phyloP scores from a whole-genome alignment of 148 eudicot species.

The Chenopodium quinoa region DNA sequence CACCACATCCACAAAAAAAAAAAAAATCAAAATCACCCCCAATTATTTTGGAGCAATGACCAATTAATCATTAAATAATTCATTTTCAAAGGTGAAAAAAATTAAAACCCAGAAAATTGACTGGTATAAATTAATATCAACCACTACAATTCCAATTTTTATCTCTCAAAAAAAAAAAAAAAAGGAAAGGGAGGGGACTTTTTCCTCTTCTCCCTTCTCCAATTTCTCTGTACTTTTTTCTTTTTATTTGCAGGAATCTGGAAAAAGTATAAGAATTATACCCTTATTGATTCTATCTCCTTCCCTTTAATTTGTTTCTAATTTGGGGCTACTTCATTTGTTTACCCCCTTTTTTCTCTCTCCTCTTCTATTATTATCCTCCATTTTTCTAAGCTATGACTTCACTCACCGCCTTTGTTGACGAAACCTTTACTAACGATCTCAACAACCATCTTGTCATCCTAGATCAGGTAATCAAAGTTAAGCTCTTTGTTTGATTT shows the following conservation, averaged over 20 bases:
- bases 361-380: neutral
- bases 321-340: neutral
- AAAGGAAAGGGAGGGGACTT: neutral
- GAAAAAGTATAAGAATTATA: neutral
- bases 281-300: neutral
- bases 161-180: neutral
- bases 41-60: neutral
- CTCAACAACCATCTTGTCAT: slow-evolving; percentile 7
- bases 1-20: too few relatives aligned
- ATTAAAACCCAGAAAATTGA: too few relatives aligned
- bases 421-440: slow-evolving; percentile 4
- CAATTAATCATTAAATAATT: neutral
- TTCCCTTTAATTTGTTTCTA: neutral
- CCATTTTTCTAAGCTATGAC: slow-evolving; percentile 14
- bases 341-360: neutral
- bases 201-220: neutral
- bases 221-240: neutral
- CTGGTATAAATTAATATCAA: too few relatives aligned
- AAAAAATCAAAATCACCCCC: too few relatives aligned
- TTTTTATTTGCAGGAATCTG: neutral
- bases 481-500: too few relatives aligned
- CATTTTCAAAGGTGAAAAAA: neutral
- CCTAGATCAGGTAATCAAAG: slow-evolving; percentile 24
- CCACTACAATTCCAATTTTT: neutral
- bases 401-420: slow-evolving; percentile 27